Base-by-base conservation (phyloP, 2,329 filamentous ascomycete species). In the Calycina herbarum region DNA sequence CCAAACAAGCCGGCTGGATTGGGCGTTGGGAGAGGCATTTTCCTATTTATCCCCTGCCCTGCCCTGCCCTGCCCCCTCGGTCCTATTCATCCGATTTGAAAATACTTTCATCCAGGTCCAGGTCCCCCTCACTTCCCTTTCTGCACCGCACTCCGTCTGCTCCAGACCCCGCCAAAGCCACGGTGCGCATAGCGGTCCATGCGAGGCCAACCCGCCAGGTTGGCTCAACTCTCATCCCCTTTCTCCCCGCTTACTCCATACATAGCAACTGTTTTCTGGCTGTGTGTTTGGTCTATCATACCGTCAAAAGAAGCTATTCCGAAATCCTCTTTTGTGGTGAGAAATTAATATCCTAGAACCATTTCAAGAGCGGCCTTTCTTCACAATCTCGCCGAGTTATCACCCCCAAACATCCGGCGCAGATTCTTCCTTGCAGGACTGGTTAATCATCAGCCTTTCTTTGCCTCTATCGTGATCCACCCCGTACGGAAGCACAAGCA, bases 141-240 rank as follows among this genome's bases (percentile, higher is more conserved):
- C 31, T 29, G 27, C 27, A 29, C 27, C 15, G 5, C 56, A 13
- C 11, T 31, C 29, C 27, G 27, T 17, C 6, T 17, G 13, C 56
- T 57, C 56, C 56, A 57, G 29, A 57, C 56, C 56, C 56, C 56
- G 56, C 56, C 56, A 35, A 57, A 35, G 13, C 29, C 56, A 31
- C 56, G n/a, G 29, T 1, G 56, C 56, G 31, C 56, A 57, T 17
- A 1, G n/a, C 15, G 29, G 31, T 35, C 7, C 20, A 35, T 57
- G 56, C 56, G 56, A 29, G 56, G 20, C 0, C 7, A 29, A 31
- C 31, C 56, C 56, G 31, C 29, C 29, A 11, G 56, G 20, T 54
- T 27, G 48, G 48, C 48, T 54, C 48, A 40, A 40, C 38, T 40
- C 38, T 13, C 35, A 0, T 48, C 45, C 45, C 6, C n/a, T 48